A percentile compares a stretch with the other conserved stretches of the same genome.
phyloP scores from a whole-genome alignment of 1,139 yeast genomes.

The Chernovozyma aurita region DNA sequence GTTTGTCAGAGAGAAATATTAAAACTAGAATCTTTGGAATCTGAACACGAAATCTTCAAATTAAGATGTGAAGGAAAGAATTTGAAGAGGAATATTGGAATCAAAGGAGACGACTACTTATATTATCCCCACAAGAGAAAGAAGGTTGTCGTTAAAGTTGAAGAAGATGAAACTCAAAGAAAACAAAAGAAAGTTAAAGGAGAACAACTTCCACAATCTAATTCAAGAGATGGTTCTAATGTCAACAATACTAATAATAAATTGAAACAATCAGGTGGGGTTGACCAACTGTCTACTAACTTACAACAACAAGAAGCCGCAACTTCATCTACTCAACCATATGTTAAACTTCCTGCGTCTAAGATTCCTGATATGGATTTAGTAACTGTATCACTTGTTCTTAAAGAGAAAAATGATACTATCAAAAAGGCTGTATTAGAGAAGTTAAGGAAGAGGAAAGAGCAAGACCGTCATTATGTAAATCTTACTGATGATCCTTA shows the following conservation, averaged over 20 bases:
- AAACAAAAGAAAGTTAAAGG: constrained; percentile 20
- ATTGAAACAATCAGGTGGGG: constrained; percentile 2
- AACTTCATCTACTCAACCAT: constrained; percentile 58
- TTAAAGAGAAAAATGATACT: constrained; percentile 72
- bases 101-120: constrained; percentile 83
- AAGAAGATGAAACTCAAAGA: constrained; percentile 32
- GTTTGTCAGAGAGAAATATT: constrained; percentile 74
- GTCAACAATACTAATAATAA: constrained; percentile 16
- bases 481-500: constrained; percentile 89
- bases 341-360: constrained; percentile 82
- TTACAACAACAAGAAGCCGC: constrained; percentile 17
- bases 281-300: not conserved
- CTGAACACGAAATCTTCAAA: constrained; percentile 63
- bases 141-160: constrained; percentile 41
- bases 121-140: constrained; percentile 76
- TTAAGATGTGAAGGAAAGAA: constrained; percentile 67
- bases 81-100: constrained; percentile 68
- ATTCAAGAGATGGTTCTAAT: constrained; percentile 10
- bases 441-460: constrained; percentile 68
- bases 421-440: constrained; percentile 80
- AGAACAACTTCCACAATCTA: not conserved
- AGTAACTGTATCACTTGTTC: constrained; percentile 72
- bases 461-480: constrained; percentile 68
- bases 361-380: constrained; percentile 91
- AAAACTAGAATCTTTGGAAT: constrained; percentile 52